Base-by-base conservation (phyloP, 305 asterid species). In the Fraxinus sp. region DNA sequence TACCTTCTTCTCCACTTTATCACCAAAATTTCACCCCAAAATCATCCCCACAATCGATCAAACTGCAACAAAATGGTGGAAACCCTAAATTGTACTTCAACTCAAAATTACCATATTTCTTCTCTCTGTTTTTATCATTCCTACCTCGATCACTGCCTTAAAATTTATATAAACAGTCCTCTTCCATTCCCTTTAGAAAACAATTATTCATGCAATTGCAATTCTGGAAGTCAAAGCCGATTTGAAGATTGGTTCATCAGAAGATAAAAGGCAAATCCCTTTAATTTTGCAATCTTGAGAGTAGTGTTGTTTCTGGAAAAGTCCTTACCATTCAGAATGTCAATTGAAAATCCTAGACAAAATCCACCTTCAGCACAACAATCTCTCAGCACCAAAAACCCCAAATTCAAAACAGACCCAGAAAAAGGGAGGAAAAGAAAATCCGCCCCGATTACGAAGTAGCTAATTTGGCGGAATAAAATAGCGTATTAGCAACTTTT, bases 151-250 rank as follows among this genome's bases (percentile, higher is more conserved):
- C 24, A 8, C 72, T 32, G 20, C 9, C 78, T 41, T 28, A 64
- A 44, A 24, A 66, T 30, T 44, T 76, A 82, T 85, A 82, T 62
- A 86, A 81, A 74, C 87, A 85, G 79, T 85, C 88, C 81, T 83
- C 90, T 79, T 85, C 86, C 88, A 88, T 83, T 16, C 81, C 84
- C 84, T 74, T 76, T 7, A 28, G 36, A 76, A 76, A 26, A 76
- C 30, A 33, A 76, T 20, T 44, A 39, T 22, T 18, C 52, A 22
- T 30, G 57, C 72, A 22, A 62, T 22, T 22, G 30, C 35, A 39
- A 76, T 41, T 16, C 30, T 22, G 79, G 66, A 73, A 57, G 35
- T 74, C 75, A 81, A 22, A 33, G 72, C 80, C 14, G 22, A 35
- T 81, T 71, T 32, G 59, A 35, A 76, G 52, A 26, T 81, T 24